Evolutionary conservation across 2,329 filamentous ascomycete genomes (phyloP), one percentile per base, ranked within the genome.

Genomic region (Neoascochyta sp.): DNA sequence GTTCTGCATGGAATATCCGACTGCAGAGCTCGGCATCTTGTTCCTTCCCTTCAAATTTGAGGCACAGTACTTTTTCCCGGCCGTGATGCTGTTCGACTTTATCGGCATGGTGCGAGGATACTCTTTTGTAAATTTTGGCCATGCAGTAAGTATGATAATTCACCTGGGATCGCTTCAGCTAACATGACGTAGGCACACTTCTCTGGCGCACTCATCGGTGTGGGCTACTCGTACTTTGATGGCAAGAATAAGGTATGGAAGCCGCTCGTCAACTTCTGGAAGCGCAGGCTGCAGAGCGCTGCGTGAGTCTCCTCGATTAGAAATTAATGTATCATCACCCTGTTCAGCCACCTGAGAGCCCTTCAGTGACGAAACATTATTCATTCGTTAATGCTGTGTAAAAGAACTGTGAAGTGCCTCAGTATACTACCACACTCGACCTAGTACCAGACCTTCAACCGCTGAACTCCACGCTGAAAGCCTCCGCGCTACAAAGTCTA

Each of bases 41-140:
- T 57, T 62, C 20, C n/a, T 62, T 4, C 58, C 58, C 2, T 38
- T 54, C 10, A 28, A 39, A 7, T 45, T 60, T 4, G 54, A 58
- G 7, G 58, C 58, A 7, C 47, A 53, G 22, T 49, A 50, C 18
- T 51, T 59, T 14, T 34, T 62, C 16, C 45, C 54, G 7, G 39
- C 39, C 5, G 29, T 62, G n/a, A 55, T 62, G 52, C 33, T 50
- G 11, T 60, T 62, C 24, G 58, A 62, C 38, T 31, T 58, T 13
- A 32, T 52, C 21, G 58, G 58, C 11, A 47, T 60, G 32, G 34
- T 59, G 9, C 43, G 48, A 5, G 54, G 53, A 2, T 57, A 48
- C 26, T 46, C 33, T 1, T 51, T 52, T 14, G 39, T 58, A 8
- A 54, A 51, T 17, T 45, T 57, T 19, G 58, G 57, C 5, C 58